Conservation (phyloP, 768 basidiomycete species). For the Trametes villosa region DNA sequence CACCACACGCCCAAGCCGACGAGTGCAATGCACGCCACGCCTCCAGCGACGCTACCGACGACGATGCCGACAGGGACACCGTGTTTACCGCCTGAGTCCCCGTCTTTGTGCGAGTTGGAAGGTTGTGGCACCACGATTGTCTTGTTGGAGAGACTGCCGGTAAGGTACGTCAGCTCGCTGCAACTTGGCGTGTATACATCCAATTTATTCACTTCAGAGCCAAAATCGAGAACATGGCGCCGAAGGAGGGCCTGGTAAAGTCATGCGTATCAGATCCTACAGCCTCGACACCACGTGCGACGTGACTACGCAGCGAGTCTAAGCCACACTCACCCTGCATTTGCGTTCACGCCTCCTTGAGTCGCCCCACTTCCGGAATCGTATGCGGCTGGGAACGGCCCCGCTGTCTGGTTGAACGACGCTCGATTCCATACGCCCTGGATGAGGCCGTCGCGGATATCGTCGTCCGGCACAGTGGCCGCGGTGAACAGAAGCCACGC, state of each 20-base stretch:
- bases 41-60: neutral
- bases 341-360: neutral
- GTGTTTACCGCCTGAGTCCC: neutral
- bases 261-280: no score
- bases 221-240: slow-evolving; percentile 20
- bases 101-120: neutral
- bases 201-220: slow-evolving; percentile 14
- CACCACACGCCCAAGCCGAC: neutral
- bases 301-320: no score
- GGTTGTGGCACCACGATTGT: slow-evolving; percentile 1
- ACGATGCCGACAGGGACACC: neutral
- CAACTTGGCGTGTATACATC: neutral
- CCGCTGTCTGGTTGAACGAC: slow-evolving; percentile 1
- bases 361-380: neutral
- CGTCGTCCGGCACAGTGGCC: slow-evolving; percentile 14
- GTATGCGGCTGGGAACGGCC: slow-evolving; percentile 13
- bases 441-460: slow-evolving; percentile 15
- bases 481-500: slow-evolving; percentile 25
- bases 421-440: slow-evolving; percentile 11
- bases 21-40: neutral
- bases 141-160: slow-evolving; percentile 4
- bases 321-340: slow-evolving; percentile 7
- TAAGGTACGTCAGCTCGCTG: neutral
- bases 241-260: slow-evolving; percentile 15
- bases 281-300: no score